Base-by-base conservation (phyloP, 352 stramenopile genomes). In the Pythium aristosporum region DNA sequence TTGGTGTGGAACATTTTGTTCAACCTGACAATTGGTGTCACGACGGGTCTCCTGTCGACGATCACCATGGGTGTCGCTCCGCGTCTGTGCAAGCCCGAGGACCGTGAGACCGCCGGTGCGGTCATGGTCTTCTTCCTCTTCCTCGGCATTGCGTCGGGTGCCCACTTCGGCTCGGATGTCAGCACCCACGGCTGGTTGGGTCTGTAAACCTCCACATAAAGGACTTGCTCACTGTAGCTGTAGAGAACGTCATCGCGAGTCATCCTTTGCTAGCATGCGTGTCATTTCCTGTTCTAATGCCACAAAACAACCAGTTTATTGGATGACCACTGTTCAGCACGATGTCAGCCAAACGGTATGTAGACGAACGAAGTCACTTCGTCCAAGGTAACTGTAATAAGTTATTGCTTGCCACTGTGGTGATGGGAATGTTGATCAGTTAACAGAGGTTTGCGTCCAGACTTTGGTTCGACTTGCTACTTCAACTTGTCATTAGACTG, bases 101-200 rank as follows among this genome's bases (percentile, higher is more conserved):
- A 79, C 61, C 68, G 68, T 47, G 72, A 79, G 50, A 56, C 68
- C 15, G 72, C 60, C 21, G 68, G 68, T 58, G 64, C 63, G 48
- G 43, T 79, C 44, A 71, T 79, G 72, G 63, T 68, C 20, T 63
- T 76, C 41, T 70, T 67, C 54, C 61, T 78, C 15, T 78, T 78
- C 58, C 28, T 73, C 5, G 71, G 71, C 50, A 73, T 78, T 42
- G 65, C 63, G 13, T 69, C 68, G 50, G 72, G 72, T 42, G 53
- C 72, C 11, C 72, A 69, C 44, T 73, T 78, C 21, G 65, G 72
- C 51, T 74, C 42, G 41, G 30, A 54, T 8, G 62, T 75, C 57
- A 69, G 58, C 50, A 65, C 37, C 49, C 63, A 75, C 49, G 50
- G 66, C 34, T 78, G 71, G 71, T 46, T 74, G 20, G 66, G 61